Evolutionary conservation across 441 rosid genomes (phyloP), one percentile per base, ranked within the genome.

Genomic region (Adansonia rubrostipa): DNA sequence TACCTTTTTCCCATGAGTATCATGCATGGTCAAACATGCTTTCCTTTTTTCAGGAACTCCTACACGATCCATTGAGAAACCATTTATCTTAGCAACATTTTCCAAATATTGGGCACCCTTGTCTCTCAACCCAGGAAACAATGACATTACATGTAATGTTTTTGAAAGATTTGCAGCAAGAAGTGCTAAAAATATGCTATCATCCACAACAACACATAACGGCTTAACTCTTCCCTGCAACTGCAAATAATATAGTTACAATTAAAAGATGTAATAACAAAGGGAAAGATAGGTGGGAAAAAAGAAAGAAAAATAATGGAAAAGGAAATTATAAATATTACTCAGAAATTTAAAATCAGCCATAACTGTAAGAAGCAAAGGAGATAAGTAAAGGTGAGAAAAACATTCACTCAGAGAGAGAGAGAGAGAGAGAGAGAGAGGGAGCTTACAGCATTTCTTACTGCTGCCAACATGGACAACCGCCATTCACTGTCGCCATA

Each of bases 401-500:
- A 61, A 74, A 36, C 64, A 42, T 20, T 56, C 56, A 13, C 45
- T 20, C 61, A 61, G 48, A 71, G 65, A 67, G 72, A 79, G 82
- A 66, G 80, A 82, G 53, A 86, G 57, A 4, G 57, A 69, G 71
- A 50, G 48, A 69, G 65, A 64, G 72, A 79, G 83, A 66, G 80
- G 81, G 53, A 86, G 57, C 88, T 70, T 89, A 96, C 98, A 47
- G 91, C 94, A 50, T 85, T 87, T 79, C 74, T 83, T 54, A 94
- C 70, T 71, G 98, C 92, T 66, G 82, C 83, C 75, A 82, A 76
- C 87, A 90, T 84, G 79, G 87, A 86, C 72, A 81, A 85, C 82
- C 98, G 88, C 93, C 96, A 94, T 73, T 82, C 70, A 75, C 75
- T 78, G 80, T 96, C 92, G 50, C 98, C 97, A 84, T 94, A 93